Evolutionary conservation across 352 stramenopile species (phyloP), one percentile per base, ranked within the genome.

Genomic region (Phytopythium helicoides): DNA sequence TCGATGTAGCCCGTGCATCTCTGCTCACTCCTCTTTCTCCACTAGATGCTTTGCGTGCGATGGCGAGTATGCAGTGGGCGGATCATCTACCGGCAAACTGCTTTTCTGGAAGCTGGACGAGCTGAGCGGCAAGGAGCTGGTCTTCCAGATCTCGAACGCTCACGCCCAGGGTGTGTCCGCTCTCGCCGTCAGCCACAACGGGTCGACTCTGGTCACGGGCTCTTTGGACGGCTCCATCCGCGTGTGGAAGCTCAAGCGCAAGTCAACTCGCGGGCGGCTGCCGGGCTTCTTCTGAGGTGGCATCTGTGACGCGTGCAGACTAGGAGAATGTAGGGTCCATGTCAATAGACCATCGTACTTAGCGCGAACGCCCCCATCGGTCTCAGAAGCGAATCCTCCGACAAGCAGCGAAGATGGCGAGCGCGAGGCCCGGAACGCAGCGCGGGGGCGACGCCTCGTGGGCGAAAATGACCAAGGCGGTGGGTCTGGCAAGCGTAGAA

Each of bases 401-500:
- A 34, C 19, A 1, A 34, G 28, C 6, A 12, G 44, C 3, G 2
- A 58, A 51, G 15, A 89, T 87, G 79, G 75, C 79, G 61, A 81
- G 60, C 14, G 71, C 76, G 21, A 62, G 68, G n/a, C 73, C 73
- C 39, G 64, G 28, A 33, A 33, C 83, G 49, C 73, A 86, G 68
- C 84, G 82, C 41, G 36, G 82, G 19, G 87, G 87, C 57, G 87
- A 96, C 45, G 63, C 73, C 39, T 73, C 96, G 18, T 98, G 95
- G 95, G 68, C 77, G 40, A 98, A 98, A 64, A 96, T 97, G 73
- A 75, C 89, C 42, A 98, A 98, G 86, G 89, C 96, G 60, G 83
- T 92, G 59, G 49, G 71, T 71, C 15, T n/a, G 5, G 25, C 16
- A 38, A 38, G 16, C 44, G 26, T 1, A 0, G 14, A 14, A 26